Percentiles rank a stretch among this genome's conserved stretches.
Evolutionary conservation across 495 filamentous ascomycete genomes (phyloP).

Genomic region (Glarea lozoyensis): DNA sequence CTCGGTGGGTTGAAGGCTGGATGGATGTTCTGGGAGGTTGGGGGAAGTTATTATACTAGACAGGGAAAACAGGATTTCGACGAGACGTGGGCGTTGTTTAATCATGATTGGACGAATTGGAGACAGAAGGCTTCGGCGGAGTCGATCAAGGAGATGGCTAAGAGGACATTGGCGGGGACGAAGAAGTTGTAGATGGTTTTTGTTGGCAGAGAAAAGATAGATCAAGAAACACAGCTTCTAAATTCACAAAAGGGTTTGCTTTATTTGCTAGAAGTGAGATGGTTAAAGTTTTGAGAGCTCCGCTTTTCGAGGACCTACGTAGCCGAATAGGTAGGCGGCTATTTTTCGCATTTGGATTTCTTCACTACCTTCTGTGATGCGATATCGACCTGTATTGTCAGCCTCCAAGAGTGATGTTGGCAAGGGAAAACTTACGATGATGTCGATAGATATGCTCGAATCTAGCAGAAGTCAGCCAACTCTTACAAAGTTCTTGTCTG

Average conservation of each 20-base stretch:
- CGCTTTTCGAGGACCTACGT: slow-evolving; percentile 18
- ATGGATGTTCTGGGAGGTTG: slow-evolving; percentile 36
- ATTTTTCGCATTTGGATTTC: slow-evolving; percentile 42
- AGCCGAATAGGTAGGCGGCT: slow-evolving; percentile 36
- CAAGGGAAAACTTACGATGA: slow-evolving; percentile 23
- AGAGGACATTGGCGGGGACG: too few species aligned
- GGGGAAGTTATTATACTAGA: slow-evolving; percentile 37
- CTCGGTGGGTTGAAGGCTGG: slow-evolving; percentile 28
- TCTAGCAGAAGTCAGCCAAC: too few species aligned
- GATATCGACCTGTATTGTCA: slow-evolving; percentile 27
- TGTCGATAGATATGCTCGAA: slow-evolving; percentile 47
- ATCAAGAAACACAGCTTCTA: too few species aligned
- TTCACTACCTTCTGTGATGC: slow-evolving; percentile 42
- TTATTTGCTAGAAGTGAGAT: too few species aligned
- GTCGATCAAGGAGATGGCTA: too few species aligned
- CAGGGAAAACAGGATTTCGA: slow-evolving; percentile 33
- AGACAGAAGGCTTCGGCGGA: slow-evolving; percentile 17
- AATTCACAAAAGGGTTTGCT: too few species aligned
- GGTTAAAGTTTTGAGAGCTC: slow-evolving; percentile 13
- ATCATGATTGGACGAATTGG: slow-evolving; percentile 20
- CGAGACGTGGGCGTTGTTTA: slow-evolving; percentile 30
- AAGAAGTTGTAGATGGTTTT: too few species aligned
- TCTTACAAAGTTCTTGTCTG: too few species aligned
- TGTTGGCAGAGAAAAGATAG: too few species aligned
- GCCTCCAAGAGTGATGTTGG: neutral